Base-by-base conservation (phyloP, 140 eudicot genomes). In the Artemisia princeps region DNA sequence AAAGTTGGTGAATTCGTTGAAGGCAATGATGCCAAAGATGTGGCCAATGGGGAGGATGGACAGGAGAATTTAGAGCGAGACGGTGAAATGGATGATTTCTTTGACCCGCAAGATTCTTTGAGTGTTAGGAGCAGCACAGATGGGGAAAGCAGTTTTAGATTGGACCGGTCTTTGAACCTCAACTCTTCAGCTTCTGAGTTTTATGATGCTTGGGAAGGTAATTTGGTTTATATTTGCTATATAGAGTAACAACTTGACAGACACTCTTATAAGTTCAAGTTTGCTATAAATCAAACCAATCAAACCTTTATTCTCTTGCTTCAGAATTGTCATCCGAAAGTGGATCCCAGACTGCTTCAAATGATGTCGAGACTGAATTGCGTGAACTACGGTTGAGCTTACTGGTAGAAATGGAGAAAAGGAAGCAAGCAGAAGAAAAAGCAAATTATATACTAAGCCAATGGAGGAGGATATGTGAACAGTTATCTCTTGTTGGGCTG, bases 171-270 rank as follows among this genome's bases (percentile, higher is more conserved):
- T 26, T 50, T 73, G 71, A 77, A 68, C 72, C 74, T 72, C 17
- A 15, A 72, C 54, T 51, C 89, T 2, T 83, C 96, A 12, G 46
- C 54, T 69, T 82, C 91, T 11, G 97, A 87, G 79, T 91, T 87
- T 72, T 91, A 80, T 76, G 97, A 91, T 85, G 97, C 97, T 17
- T 85, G 95, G 95, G 97, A 91, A 81, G 97, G 97, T 91, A 75
- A 64, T 64, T 20, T 20, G 23, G 17, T 73, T 69, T 62, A n/a
- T 15, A 33, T 46, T 71, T 49, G 17, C 61, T 48, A 24, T 46
- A 10, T 60, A 22, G 3, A 55, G 17, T 37, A 48, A 20, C 22
- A 15, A 12, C 28, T 51, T 23, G 50, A 67, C 53, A 17, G 59
- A 1, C 54, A 37, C n/a, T 60, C 10, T 62, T 37, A 37, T 37